Percentiles rank a stretch among this genome's conserved stretches.
Evolutionary conservation across 257 asterid genomes (phyloP).

Genomic region (Solanum verrucosum): DNA sequence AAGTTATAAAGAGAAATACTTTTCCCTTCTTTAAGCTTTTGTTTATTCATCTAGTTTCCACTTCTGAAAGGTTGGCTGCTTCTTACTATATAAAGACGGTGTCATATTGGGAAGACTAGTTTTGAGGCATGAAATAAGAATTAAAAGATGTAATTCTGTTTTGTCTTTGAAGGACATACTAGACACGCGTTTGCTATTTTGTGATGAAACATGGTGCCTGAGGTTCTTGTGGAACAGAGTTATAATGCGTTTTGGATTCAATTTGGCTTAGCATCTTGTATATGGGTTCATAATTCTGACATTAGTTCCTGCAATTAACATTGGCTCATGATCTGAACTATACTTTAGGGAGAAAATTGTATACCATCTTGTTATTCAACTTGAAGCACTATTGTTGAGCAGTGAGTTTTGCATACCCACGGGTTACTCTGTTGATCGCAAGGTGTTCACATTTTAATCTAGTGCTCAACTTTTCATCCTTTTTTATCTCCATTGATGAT

Average conservation of each 20-base stretch:
- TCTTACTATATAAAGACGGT: no score
- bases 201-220: not conserved
- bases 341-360: not conserved
- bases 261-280: not conserved
- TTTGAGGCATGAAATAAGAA: not conserved
- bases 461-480: not conserved
- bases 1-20: no score
- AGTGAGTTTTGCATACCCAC: not conserved
- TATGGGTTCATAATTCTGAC: not conserved
- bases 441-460: not conserved
- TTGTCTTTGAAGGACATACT: not conserved
- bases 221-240: not conserved
- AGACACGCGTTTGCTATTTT: not conserved
- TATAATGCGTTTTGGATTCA: not conserved
- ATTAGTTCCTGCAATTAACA: not conserved
- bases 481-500: not conserved
- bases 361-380: not conserved
- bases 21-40: no score
- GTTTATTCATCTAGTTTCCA: no score
- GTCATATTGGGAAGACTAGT: not conserved
- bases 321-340: not conserved
- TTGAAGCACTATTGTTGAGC: not conserved
- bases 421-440: not conserved
- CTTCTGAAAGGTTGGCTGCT: no score
- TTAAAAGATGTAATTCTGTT: not conserved